Conservation (phyloP, 306 rosid genomes). For the Bauhinia variegata region DNA sequence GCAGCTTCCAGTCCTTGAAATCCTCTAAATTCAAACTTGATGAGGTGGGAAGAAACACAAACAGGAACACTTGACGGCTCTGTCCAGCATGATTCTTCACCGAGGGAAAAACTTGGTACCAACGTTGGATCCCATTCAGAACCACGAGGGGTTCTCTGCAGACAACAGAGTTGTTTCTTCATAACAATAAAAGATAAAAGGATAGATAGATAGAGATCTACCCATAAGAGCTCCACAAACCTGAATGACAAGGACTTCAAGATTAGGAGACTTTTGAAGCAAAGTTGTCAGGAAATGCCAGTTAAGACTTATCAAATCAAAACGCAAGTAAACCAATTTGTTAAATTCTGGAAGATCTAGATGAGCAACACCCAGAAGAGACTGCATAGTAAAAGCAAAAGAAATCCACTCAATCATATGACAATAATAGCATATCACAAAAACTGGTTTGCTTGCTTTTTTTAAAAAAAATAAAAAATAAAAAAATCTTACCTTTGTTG, state of each 20-base stretch:
- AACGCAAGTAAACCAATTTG: constrained; percentile 3
- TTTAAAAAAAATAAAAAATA: no score
- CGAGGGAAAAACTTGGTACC: neutral
- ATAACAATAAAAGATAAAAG: neutral
- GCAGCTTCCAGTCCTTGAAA: neutral
- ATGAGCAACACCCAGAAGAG: neutral
- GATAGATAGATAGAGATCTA: neutral
- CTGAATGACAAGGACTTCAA: constrained; percentile 6
- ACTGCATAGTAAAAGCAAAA: neutral
- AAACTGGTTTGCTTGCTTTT: no score
- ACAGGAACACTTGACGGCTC: neutral
- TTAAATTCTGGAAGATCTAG: neutral
- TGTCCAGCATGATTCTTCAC: neutral
- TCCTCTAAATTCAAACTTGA: neutral
- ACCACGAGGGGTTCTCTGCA: no score
- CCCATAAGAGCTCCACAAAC: constrained; percentile 1
- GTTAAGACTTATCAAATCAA: neutral
- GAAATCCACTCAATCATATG: neutral
- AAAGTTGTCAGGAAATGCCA: no score
- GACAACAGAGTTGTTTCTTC: no score
- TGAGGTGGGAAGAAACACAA: constrained; percentile 26
- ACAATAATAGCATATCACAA: no score
- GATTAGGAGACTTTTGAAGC: constrained; percentile 14
- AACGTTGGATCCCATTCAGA: no score
- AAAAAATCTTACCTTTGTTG: no score